Conservation (phyloP, 331 rosid genomes). For the Ulmus americana region DNA sequence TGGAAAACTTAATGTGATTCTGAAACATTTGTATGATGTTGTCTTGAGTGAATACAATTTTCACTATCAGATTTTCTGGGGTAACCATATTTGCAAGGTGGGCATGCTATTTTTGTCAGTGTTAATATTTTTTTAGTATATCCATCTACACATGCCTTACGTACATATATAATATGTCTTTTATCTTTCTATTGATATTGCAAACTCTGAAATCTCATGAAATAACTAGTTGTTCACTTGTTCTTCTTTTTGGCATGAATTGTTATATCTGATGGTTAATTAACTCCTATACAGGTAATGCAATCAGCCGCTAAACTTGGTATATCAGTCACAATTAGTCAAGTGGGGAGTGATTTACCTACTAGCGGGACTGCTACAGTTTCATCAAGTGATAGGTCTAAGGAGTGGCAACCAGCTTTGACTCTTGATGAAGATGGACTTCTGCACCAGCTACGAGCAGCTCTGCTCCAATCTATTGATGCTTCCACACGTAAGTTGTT, state of each 20-base stretch:
- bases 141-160: no score
- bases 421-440: constrained; percentile 79
- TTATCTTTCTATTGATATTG: background rate
- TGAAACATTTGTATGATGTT: no score
- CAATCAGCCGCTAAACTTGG: constrained; percentile 79
- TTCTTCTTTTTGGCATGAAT: background rate
- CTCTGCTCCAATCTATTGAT: constrained; percentile 71
- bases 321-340: constrained; percentile 58
- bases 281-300: constrained; percentile 52
- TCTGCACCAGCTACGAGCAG: constrained; percentile 76
- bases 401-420: constrained; percentile 74
- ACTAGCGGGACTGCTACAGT: constrained; percentile 44
- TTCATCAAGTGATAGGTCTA: constrained; percentile 56
- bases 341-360: constrained; percentile 56
- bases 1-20: background rate
- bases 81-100: no score
- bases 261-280: background rate
- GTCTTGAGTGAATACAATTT: background rate
- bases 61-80: background rate
- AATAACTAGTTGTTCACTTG: background rate
- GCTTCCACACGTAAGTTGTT: constrained; percentile 56
- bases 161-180: no score
- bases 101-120: no score
- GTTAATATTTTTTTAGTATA: no score
- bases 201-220: constrained; percentile 8